phyloP scores from a whole-genome alignment of 2,329 filamentous ascomycete species.

The Chaetomium sp. region DNA sequence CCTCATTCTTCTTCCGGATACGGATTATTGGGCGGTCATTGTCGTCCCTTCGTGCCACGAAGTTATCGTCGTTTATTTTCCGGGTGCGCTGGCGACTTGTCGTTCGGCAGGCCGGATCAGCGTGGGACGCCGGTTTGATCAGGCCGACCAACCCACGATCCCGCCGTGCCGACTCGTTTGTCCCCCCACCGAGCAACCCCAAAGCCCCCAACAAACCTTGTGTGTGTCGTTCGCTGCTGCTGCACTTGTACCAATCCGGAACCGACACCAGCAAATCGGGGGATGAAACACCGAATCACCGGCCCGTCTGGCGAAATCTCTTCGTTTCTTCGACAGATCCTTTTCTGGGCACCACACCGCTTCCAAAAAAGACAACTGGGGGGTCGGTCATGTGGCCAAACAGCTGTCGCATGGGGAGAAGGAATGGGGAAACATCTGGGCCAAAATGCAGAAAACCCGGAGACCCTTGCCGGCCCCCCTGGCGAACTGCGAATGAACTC shows the following conservation, averaged over 20 bases:
- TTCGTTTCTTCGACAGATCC: conserved; percentile 2
- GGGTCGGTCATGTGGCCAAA: conserved; percentile 12
- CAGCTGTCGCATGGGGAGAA: neutral
- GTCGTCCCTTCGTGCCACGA: neutral
- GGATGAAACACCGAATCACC: conserved; percentile 10
- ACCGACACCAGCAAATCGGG: neutral
- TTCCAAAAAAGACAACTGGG: neutral
- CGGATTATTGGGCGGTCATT: neutral
- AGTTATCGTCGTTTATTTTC: neutral
- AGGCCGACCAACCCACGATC: neutral
- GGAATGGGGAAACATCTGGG: neutral
- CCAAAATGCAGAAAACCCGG: neutral
- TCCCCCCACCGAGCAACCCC: neutral
- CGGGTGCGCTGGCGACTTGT: conserved; percentile 6
- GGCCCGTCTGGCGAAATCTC: conserved; percentile 3
- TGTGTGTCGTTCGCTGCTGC: neutral
- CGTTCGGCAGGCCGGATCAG: conserved; percentile 1
- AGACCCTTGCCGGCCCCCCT: neutral
- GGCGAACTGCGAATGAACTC: neutral
- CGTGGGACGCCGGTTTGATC: neutral
- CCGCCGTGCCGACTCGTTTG: neutral
- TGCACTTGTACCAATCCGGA: conserved; percentile 5
- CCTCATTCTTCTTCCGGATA: no score
- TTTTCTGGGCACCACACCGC: conserved; percentile 7
- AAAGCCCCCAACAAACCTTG: conserved; percentile 3